Conservation (phyloP, 2,329 filamentous ascomycete genomes). For the Calonectria fujianensis region DNA sequence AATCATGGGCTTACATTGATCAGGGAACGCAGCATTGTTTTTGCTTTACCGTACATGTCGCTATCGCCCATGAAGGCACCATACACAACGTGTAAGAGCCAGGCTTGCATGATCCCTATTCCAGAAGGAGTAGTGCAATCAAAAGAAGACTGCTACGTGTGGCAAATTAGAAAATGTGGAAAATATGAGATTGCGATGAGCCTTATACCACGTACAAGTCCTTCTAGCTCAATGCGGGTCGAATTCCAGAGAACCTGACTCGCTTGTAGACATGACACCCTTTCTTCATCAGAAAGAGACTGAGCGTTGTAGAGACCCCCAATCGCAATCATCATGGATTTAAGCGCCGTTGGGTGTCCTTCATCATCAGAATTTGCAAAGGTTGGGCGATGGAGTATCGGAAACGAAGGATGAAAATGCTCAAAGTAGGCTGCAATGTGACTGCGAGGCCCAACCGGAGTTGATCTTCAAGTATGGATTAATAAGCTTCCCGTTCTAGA, state of each 20-base stretch:
- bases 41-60: conserved; percentile 50
- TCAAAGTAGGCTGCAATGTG: conserved; percentile 50
- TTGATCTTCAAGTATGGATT: neutral
- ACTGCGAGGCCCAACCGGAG: neutral
- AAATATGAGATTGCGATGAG: no score
- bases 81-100: conserved; percentile 57
- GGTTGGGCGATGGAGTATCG: conserved; percentile 48
- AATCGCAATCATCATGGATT: conserved; percentile 46
- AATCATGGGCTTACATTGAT: conserved; percentile 50
- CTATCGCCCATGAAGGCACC: conserved; percentile 55
- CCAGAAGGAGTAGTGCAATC: conserved; percentile 49
- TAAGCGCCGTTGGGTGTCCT: conserved; percentile 26
- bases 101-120: conserved; percentile 56
- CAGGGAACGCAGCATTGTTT: conserved; percentile 54
- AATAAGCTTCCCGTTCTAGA: neutral
- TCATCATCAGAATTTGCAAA: conserved; percentile 1
- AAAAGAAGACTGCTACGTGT: conserved; percentile 43
- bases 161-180: neutral
- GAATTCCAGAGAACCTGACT: conserved; percentile 48
- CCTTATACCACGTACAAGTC: conserved; percentile 1
- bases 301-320: conserved; percentile 47
- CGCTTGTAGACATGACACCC: conserved; percentile 19
- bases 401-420: conserved; percentile 51
- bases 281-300: conserved; percentile 35
- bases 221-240: conserved; percentile 39